These are phyloP conservation scores for Oemleria cerasiformis DNA, from an alignment of 306 rosid genomes.

Conservation along the genomic window DNA sequence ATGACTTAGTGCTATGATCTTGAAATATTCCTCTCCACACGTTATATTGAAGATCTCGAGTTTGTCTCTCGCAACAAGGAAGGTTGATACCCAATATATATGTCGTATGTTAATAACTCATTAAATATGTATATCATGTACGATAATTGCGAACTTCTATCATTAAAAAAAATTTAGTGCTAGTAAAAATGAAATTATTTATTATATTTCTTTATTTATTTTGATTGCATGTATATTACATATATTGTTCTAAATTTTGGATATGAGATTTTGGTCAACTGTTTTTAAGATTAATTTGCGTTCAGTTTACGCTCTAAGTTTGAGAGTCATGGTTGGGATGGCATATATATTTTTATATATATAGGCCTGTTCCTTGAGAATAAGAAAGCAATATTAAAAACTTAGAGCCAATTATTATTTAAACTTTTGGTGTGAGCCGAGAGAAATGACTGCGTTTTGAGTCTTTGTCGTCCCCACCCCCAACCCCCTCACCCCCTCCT, in stretches of 20 bases:
- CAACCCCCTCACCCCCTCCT: background rate
- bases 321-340: conserved; percentile 24
- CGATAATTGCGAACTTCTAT: too few species aligned
- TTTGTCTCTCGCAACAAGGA: rapidly evolving
- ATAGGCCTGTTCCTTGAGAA: conserved; percentile 16
- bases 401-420: conserved; percentile 42
- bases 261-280: too few species aligned
- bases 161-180: too few species aligned
- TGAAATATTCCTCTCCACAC: background rate
- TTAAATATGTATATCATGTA: too few species aligned
- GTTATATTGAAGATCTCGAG: background rate
- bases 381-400: conserved; percentile 28
- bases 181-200: too few species aligned
- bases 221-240: too few species aligned
- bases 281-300: conserved; percentile 26
- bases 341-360: too few species aligned
- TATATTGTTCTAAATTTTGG: too few species aligned
- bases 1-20: background rate
- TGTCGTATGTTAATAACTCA: too few species aligned
- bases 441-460: conserved; percentile 59
- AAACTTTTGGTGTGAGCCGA: conserved; percentile 36
- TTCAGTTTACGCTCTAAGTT: conserved; percentile 37
- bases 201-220: too few species aligned
- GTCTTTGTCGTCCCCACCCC: conserved; percentile 26
- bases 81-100: background rate